phyloP scores from a whole-genome alignment of 345 rosid genomes.

The Murraya koenigii region DNA sequence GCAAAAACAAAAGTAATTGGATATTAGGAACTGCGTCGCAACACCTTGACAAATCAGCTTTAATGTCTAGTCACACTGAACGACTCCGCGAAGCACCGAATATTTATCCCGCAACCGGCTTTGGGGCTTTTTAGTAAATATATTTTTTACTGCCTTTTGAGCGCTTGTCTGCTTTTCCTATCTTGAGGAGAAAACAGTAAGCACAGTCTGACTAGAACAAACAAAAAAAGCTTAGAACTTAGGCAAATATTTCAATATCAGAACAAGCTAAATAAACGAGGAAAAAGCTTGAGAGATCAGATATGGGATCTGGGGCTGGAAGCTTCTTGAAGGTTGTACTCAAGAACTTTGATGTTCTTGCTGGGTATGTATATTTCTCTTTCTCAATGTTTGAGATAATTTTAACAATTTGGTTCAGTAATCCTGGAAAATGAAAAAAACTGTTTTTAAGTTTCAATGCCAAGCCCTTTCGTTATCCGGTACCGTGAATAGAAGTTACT shows the following conservation, averaged over 20 bases:
- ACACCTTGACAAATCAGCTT: not conserved
- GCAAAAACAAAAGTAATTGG: not conserved
- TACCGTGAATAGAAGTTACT: slow-evolving; percentile 20
- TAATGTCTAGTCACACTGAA: too few relatives aligned
- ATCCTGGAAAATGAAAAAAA: not conserved
- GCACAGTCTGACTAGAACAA: slow-evolving; percentile 3
- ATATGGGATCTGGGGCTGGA: slow-evolving; percentile 75
- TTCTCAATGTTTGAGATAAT: not conserved
- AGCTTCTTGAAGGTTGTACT: slow-evolving; percentile 65
- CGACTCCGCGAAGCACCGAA: not conserved
- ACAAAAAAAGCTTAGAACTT: not conserved
- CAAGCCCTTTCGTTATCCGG: not conserved
- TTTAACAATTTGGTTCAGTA: not conserved
- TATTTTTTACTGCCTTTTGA: not conserved
- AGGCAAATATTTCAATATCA: not conserved
- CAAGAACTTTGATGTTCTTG: slow-evolving; percentile 84
- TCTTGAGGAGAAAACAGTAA: not conserved
- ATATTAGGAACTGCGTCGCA: too few relatives aligned
- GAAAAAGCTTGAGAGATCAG: not conserved
- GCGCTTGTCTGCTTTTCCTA: slow-evolving; percentile 9
- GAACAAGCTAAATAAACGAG: not conserved
- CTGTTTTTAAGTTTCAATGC: not conserved
- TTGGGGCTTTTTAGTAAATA: not conserved
- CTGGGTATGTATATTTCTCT: slow-evolving; percentile 50
- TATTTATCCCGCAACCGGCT: not conserved